Base-by-base conservation (phyloP, 345 rosid species). In the Sisymbrium irio region DNA sequence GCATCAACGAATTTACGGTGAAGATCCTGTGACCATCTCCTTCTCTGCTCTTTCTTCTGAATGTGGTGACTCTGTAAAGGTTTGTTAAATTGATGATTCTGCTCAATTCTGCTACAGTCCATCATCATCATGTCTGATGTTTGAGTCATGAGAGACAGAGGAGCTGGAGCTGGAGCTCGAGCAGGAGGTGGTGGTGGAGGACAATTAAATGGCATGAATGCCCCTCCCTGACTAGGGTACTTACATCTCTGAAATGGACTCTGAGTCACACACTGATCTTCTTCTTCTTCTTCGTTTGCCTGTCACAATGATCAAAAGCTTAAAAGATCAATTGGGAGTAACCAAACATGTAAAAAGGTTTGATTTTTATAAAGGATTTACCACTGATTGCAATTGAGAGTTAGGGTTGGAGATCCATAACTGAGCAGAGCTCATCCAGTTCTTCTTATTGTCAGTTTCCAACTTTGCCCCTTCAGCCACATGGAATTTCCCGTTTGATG, bases 11-110 rank as follows among this genome's bases (percentile, higher is more conserved):
- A 92, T 42, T 83, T 84, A 19, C 85, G 81, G 72, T 87, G 98
- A 49, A 92, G 92, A 41, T 88, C 91, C 7, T 89, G 87, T 18
- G 98, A 87, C 96, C 98, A 92, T 75, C 82, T 85, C 46, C 96
- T 74, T 69, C 96, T 78, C 68, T 82, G 92, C 59, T 92, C 89
- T 90, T 85, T 85, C 65, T 72, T 65, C 35, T 62, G 83, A 42
- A 72, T 81, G 67, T 79, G 84, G 37, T 42, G 69, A 10, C 67
- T 41, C 60, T 67, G 81, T 28, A 60, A 13, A 36, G 46, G 28
- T 57, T 30, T 70, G 15, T 37, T 71, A 33, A 71, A 44, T 27
- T 69, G 79, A 40, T 55, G 72, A 59, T 35, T 70, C 54, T 58
- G 76, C 54, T 72, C 77, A 59, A 19, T 64, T 77, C 73, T 72